Conservation (phyloP, 2,329 filamentous ascomycete genomes). For the Paraconiothyrium sp. region DNA sequence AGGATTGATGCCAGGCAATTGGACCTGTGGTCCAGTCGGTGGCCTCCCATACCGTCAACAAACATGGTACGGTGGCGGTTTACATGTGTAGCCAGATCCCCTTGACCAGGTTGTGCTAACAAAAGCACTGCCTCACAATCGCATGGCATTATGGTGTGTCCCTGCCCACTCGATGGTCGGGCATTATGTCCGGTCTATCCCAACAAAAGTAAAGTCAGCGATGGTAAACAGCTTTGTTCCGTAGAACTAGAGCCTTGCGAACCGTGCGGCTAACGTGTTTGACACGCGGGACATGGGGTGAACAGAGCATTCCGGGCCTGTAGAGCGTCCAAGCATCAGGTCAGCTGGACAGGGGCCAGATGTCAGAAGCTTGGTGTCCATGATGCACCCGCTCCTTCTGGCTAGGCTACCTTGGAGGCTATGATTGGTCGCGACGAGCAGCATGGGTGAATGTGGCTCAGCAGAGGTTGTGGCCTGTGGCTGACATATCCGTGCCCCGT, state of each 20-base stretch:
- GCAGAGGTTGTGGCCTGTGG: neutral
- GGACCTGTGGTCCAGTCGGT: neutral
- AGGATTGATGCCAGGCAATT: neutral
- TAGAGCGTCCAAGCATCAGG: conserved; percentile 9
- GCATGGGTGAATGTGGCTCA: conserved; percentile 7
- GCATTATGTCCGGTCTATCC: neutral
- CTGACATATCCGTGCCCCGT: neutral
- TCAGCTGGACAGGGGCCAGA: conserved; percentile 9
- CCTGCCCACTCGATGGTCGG: neutral
- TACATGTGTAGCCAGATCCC: neutral
- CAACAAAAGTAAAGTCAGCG: neutral
- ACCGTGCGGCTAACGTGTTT: neutral
- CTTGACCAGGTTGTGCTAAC: neutral
- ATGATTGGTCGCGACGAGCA: neutral
- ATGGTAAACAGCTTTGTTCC: neutral
- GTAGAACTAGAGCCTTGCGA: neutral
- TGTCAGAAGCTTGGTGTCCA: conserved; percentile 12
- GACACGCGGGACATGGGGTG: conserved; percentile 9
- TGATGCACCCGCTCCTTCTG: neutral
- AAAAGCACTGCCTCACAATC: neutral
- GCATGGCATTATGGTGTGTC: neutral
- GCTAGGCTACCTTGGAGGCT: neutral
- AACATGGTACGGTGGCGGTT: neutral
- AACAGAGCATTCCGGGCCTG: conserved; percentile 7
- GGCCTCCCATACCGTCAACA: neutral